These are phyloP conservation scores for Cenchrus americanus DNA, from an alignment of 176 grass and related monocot species.

Conservation along the genomic window DNA sequence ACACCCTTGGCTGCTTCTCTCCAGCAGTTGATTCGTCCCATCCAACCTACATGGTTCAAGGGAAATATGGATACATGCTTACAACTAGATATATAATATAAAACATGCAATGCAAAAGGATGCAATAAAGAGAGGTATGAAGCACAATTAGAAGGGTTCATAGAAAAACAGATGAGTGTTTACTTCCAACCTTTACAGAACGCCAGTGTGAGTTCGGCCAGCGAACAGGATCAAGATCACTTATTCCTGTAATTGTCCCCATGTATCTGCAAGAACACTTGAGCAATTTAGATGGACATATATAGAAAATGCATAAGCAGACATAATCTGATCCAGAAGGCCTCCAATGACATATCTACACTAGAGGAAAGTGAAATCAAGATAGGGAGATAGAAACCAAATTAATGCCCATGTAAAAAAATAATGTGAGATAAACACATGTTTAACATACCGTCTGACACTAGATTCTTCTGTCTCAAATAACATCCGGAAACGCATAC, in stretches of 20 bases:
- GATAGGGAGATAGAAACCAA: neutral
- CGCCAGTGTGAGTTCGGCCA: constrained; percentile 97
- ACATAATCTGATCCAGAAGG: neutral
- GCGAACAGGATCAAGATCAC: constrained; percentile 84
- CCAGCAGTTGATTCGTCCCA: constrained; percentile 98
- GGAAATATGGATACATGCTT: constrained; percentile 17
- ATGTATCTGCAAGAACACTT: constrained; percentile 69
- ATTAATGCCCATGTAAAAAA: neutral
- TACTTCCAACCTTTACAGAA: constrained; percentile 83
- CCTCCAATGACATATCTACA: constrained; percentile 7
- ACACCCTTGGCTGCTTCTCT: constrained; percentile 95
- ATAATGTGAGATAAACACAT: constrained; percentile 15
- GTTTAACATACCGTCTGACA: constrained; percentile 76
- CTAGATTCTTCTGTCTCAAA: constrained; percentile 99
- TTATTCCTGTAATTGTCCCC: constrained; percentile 99
- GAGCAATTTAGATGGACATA: constrained; percentile 31
- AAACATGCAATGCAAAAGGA: constrained; percentile 1
- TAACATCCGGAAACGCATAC: constrained; percentile 98
- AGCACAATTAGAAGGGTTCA: neutral
- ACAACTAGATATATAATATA: constrained; percentile 11
- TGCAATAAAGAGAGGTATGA: constrained; percentile 4
- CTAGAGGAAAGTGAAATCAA: constrained; percentile 18
- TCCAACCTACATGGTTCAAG: constrained; percentile 71
- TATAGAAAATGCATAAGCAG: constrained; percentile 22
- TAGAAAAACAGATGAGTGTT: neutral